These are phyloP conservation scores for Eragrostis curvula DNA, from an alignment of 176 grass and related monocot genomes.

Conservation along the genomic window DNA sequence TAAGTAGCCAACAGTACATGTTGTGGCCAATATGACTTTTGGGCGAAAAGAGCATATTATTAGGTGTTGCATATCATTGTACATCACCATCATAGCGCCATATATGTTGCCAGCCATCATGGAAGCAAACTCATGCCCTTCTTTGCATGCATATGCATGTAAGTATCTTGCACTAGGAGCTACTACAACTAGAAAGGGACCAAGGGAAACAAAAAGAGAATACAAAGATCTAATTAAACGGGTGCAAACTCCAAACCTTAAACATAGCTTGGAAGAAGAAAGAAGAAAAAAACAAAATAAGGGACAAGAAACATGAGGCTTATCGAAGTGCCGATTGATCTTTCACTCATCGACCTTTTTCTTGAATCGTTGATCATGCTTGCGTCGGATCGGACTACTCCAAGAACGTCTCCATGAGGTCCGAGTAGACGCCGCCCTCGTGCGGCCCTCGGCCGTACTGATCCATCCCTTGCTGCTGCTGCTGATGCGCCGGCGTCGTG, in stretches of 20 bases:
- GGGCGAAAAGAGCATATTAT: slow-evolving; percentile 51
- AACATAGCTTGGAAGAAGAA: slow-evolving; percentile 43
- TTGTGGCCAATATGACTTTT: slow-evolving; percentile 19
- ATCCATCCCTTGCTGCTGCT: slow-evolving; percentile 61
- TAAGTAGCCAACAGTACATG: slow-evolving; percentile 47
- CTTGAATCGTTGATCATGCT: background rate
- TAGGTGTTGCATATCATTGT: slow-evolving; percentile 53
- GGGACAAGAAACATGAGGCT: slow-evolving; percentile 25
- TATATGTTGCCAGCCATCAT: slow-evolving; percentile 47
- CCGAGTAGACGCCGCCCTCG: slow-evolving; percentile 85
- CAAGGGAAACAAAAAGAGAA: background rate
- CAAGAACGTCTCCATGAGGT: slow-evolving; percentile 99
- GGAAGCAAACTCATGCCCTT: slow-evolving; percentile 64
- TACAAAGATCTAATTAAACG: slow-evolving; percentile 45
- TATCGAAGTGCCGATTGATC: no score
- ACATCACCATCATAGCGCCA: slow-evolving; percentile 50
- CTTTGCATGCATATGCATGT: slow-evolving; percentile 60
- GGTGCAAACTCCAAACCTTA: slow-evolving; percentile 55
- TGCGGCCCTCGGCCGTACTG: slow-evolving; percentile 69
- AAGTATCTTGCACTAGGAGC: slow-evolving; percentile 31
- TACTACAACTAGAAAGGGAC: background rate
- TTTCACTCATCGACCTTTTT: no score
- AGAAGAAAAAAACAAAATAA: slow-evolving; percentile 28
- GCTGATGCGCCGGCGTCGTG: slow-evolving; percentile 32
- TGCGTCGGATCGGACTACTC: slow-evolving; percentile 43